phyloP scores from a whole-genome alignment of 495 filamentous ascomycete species.

The Rhypophila decipiens region DNA sequence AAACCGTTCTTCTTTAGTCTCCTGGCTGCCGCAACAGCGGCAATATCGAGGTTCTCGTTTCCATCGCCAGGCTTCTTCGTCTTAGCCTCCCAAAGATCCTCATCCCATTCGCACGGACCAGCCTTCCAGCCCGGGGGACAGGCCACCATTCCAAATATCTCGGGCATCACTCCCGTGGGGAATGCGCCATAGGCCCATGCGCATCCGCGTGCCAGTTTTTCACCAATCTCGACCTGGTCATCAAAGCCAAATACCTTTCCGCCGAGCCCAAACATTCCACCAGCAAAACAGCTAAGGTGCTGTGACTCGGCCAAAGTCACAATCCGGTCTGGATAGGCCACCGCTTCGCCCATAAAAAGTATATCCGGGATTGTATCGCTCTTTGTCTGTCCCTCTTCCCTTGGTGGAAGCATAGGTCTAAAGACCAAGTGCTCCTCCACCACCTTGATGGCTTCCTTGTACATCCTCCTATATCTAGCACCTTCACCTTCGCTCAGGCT shows the following conservation, averaged over 20 bases:
- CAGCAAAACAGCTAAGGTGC: slow-evolving; percentile 64
- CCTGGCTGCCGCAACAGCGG: too few species aligned
- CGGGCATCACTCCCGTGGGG: slow-evolving; percentile 80
- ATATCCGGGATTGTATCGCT: slow-evolving; percentile 52
- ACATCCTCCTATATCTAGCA: slow-evolving; percentile 30
- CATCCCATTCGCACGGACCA: slow-evolving; percentile 28
- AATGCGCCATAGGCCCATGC: slow-evolving; percentile 80
- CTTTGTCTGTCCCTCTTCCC: too few species aligned
- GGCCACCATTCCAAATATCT: slow-evolving; percentile 54
- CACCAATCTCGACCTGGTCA: slow-evolving; percentile 64
- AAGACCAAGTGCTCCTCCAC: slow-evolving; percentile 62
- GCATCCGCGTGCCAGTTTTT: slow-evolving; percentile 76
- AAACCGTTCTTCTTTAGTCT: slow-evolving; percentile 65
- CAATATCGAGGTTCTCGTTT: slow-evolving; percentile 46
- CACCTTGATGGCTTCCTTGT: slow-evolving; percentile 51
- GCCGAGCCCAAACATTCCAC: slow-evolving; percentile 84
- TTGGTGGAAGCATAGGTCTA: slow-evolving; percentile 50
- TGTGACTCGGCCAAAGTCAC: slow-evolving; percentile 29
- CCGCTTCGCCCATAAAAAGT: slow-evolving; percentile 40
- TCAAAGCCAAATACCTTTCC: slow-evolving; percentile 64
- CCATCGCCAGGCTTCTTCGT: too few species aligned
- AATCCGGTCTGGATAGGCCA: background rate
- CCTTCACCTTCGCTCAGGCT: slow-evolving; percentile 33
- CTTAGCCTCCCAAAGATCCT: slow-evolving; percentile 23
- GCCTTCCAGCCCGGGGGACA: slow-evolving; percentile 43